These are phyloP conservation scores for Aureobasidium sp. DNA, from an alignment of 2,329 filamentous ascomycete species.

Conservation along the genomic window DNA sequence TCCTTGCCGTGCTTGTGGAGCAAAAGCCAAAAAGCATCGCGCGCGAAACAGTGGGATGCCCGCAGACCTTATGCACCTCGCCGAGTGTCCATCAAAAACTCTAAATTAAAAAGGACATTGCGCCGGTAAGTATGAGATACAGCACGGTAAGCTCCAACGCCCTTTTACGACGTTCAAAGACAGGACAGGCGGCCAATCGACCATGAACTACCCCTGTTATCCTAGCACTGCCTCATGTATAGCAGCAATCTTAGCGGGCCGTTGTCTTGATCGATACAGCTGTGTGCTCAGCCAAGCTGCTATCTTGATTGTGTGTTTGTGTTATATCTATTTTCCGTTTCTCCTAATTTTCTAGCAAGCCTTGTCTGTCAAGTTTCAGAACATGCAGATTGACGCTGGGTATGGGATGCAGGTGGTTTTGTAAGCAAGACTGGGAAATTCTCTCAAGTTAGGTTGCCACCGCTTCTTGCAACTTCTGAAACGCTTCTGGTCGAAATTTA, in stretches of 20 bases:
- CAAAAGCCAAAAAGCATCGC: background rate
- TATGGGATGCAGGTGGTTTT: background rate
- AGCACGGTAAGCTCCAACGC: constrained; percentile 4
- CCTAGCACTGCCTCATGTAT: background rate
- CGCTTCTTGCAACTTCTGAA: constrained; percentile 20
- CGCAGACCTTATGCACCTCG: constrained; percentile 6
- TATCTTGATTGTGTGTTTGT: background rate
- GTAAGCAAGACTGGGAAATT: background rate
- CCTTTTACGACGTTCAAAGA: background rate
- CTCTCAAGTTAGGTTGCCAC: background rate
- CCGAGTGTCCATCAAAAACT: background rate
- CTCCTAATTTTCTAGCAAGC: background rate
- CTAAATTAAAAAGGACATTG: constrained; percentile 10
- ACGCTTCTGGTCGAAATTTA: constrained; percentile 46
- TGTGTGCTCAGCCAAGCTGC: background rate
- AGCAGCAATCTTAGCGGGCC: background rate
- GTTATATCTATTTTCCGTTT: background rate
- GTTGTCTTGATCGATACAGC: background rate
- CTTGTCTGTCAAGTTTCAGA: background rate
- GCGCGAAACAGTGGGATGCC: constrained; percentile 1
- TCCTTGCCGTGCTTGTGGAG: constrained; percentile 5
- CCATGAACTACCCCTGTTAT: background rate
- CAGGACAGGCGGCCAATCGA: background rate
- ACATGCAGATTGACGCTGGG: background rate
- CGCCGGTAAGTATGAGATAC: background rate